Evolutionary conservation across 805 yeast genomes (phyloP), one percentile per base, ranked within the genome.

Genomic region (Yamadazyma sp.): DNA sequence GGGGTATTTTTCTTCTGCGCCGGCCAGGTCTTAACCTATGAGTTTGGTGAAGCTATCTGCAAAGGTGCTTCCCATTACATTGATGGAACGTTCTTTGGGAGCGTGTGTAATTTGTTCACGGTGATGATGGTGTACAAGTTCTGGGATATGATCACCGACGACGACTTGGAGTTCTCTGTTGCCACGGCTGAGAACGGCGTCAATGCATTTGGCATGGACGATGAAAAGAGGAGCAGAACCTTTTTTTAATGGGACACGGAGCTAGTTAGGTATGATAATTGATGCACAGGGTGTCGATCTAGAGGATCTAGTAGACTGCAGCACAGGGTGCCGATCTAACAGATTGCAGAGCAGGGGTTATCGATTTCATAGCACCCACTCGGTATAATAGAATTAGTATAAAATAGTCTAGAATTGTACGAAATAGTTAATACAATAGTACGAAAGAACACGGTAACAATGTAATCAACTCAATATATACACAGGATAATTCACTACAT

Each of bases 111-210:
- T 55, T 56, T 88, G 34, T 84, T 88, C 52, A 75, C 95, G 3
- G 65, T 84, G 38, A 89, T 93, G 95, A 91, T 93, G 98, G 71
- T 91, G 35, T 91, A 89, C 70, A 90, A 93, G 63, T 87, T 80
- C 50, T 91, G 98, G 96, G 97, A 90, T 54, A 88, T 90, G 75
- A 82, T 91, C 36, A 93, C 98, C 9, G 80, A 82, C 40, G 98
- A 91, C 53, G 98, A 93, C 59, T 78, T 91, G 50, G 99, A 91
- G 63, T 93, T 91, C 60, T 78, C 88, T 33, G 93, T 87, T 35
- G 71, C 73, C 10, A 62, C 54, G 27, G 67, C 61, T 11, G 73
- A 67, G 43, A 64, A 62, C 22, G 67, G 67, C 4, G 62, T 65
- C 17, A 42, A 48, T 37, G 55, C 60, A 4, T 61, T 60, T 34